phyloP scores from a whole-genome alignment of 2,329 filamentous ascomycete genomes.

The Stemphylium beticola region DNA sequence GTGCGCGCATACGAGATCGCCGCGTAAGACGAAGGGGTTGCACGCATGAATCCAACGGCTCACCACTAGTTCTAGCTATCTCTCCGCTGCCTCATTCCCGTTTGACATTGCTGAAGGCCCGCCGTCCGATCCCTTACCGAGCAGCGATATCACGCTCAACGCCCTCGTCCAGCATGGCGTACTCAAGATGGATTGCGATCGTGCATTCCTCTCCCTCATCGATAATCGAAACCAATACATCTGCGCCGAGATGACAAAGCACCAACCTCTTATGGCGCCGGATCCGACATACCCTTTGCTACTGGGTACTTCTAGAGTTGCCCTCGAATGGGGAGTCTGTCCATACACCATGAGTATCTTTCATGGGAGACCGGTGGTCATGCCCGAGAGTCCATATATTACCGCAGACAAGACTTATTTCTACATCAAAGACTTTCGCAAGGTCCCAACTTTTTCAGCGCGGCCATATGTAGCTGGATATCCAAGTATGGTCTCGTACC shows the following conservation, averaged over 20 bases:
- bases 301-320: conserved; percentile 9
- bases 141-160: conserved; percentile 19
- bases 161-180: conserved; percentile 19
- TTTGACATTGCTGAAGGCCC: conserved; percentile 12
- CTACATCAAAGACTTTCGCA: conserved; percentile 14
- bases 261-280: conserved; percentile 7
- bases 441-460: conserved; percentile 9
- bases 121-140: conserved; percentile 12
- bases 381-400: conserved; percentile 7
- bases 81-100: conserved; percentile 21
- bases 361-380: conserved; percentile 2
- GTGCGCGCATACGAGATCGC: conserved; percentile 14
- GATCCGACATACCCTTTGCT: conserved; percentile 9
- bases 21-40: conserved; percentile 5
- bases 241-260: conserved; percentile 20
- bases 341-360: conserved; percentile 18
- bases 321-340: conserved; percentile 21
- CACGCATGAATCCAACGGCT: neutral
- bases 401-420: conserved; percentile 11
- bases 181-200: conserved; percentile 15
- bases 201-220: conserved; percentile 21
- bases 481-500: conserved; percentile 15
- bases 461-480: conserved; percentile 13
- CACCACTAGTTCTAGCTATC: conserved; percentile 6
- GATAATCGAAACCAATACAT: conserved; percentile 17